Conservation (phyloP, 2,329 filamentous ascomycete genomes). For the Nemania abortiva region DNA sequence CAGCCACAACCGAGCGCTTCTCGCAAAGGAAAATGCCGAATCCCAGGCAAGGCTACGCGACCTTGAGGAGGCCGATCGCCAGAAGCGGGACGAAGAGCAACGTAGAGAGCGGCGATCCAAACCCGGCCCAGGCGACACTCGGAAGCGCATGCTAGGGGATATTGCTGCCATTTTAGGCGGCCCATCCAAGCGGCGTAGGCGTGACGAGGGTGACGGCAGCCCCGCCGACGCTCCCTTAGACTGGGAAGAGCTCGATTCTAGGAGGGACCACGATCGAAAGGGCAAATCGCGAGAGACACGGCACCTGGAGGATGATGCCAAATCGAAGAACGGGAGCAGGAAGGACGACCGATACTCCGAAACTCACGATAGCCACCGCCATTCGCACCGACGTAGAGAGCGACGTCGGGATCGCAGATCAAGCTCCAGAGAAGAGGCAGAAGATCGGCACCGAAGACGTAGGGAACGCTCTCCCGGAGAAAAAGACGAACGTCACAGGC, state of each 20-base stretch:
- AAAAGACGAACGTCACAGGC: slow-evolving; percentile 21
- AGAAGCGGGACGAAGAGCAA: slow-evolving; percentile 53
- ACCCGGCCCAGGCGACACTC: slow-evolving; percentile 63
- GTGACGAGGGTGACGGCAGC: slow-evolving; percentile 43
- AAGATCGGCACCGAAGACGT: slow-evolving; percentile 31
- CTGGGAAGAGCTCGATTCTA: slow-evolving; percentile 24
- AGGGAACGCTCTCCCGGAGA: slow-evolving; percentile 23
- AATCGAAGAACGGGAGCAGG: slow-evolving; percentile 44
- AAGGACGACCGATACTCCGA: slow-evolving; percentile 45
- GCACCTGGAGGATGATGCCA: slow-evolving; percentile 38
- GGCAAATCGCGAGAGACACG: slow-evolving; percentile 26
- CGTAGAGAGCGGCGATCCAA: slow-evolving; percentile 55
- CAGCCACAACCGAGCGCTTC: slow-evolving; percentile 86
- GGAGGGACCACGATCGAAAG: slow-evolving; percentile 38
- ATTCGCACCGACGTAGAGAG: slow-evolving; percentile 33
- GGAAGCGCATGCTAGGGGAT: slow-evolving; percentile 69
- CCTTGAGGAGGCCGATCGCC: slow-evolving; percentile 64
- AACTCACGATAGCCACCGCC: slow-evolving; percentile 19
- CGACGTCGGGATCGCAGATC: slow-evolving; percentile 27
- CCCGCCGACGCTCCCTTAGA: slow-evolving; percentile 23
- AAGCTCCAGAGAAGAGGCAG: slow-evolving; percentile 21
- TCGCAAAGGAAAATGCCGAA: slow-evolving; percentile 86
- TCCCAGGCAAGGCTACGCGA: slow-evolving; percentile 76
- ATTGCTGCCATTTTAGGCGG: slow-evolving; percentile 70
- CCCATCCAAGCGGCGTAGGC: slow-evolving; percentile 54